Evolutionary conservation across 75 land plant species (phyloP).

Genomic region (Isoetes taiwanensis): DNA sequence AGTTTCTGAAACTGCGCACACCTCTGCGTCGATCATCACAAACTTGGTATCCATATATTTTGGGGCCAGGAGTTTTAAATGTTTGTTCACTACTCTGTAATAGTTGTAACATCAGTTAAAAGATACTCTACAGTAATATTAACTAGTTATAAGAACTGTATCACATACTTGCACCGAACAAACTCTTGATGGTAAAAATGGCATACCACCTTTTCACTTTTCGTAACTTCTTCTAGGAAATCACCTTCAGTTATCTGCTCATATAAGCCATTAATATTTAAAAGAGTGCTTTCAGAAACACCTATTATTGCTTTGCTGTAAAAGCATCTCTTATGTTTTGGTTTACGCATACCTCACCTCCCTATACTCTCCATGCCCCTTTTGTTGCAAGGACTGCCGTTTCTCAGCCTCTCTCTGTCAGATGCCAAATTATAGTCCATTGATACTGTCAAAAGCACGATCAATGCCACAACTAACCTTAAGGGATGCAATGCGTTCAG

Average conservation of each 20-base stretch:
- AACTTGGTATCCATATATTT: slow-evolving; percentile 79
- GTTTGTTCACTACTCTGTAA: slow-evolving; percentile 91
- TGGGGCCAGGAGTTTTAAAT: slow-evolving; percentile 73
- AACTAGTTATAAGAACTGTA: background rate
- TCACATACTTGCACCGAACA: slow-evolving; percentile 90
- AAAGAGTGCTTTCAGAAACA: too few relatives aligned
- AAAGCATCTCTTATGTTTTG: too few relatives aligned
- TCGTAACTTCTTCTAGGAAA: slow-evolving; percentile 92
- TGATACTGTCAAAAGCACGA: background rate
- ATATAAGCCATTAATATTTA: too few relatives aligned
- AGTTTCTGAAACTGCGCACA: slow-evolving; percentile 7
- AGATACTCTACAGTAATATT: too few relatives aligned
- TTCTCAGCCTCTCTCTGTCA: slow-evolving; percentile 95
- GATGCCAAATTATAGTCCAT: background rate
- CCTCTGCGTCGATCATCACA: slow-evolving; percentile 93
- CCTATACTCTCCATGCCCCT: slow-evolving; percentile 97
- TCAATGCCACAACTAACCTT: slow-evolving; percentile 52
- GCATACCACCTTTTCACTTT: slow-evolving; percentile 73
- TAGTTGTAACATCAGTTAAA: background rate
- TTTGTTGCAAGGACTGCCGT: slow-evolving; percentile 47
- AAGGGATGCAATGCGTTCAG: slow-evolving; percentile 88
- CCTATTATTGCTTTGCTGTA: too few relatives aligned
- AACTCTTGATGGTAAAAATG: slow-evolving; percentile 92
- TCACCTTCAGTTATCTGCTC: slow-evolving; percentile 67
- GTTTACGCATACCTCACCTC: slow-evolving; percentile 28